Evolutionary conservation across 257 asterid species (phyloP).

Genomic region (Gynochthodes officinalis): DNA sequence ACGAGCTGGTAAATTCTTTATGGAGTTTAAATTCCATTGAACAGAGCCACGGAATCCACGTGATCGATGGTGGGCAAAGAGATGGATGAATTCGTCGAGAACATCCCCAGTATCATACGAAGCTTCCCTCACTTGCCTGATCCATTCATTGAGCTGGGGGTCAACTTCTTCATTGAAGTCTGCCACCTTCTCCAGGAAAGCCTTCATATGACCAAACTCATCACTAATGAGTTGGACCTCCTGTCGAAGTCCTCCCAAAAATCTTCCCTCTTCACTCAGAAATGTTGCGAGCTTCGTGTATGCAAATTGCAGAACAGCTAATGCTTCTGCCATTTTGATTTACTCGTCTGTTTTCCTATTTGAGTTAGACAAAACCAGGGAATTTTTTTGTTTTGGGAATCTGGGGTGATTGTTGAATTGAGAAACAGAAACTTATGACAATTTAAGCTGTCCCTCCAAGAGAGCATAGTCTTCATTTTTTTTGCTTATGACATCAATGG

Average conservation of each 20-base stretch:
- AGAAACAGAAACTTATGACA: no score
- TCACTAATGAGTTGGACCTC: slow-evolving; percentile 14
- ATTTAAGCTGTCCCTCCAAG: no score
- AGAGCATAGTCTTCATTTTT: no score
- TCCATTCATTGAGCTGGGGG: not conserved
- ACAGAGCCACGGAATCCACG: not conserved
- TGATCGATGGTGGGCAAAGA: not conserved
- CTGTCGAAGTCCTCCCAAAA: slow-evolving; percentile 15
- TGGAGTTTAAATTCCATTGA: not conserved
- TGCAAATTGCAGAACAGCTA: slow-evolving; percentile 1
- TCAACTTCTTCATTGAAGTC: not conserved
- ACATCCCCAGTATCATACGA: not conserved
- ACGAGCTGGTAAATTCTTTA: not conserved
- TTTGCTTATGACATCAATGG: no score
- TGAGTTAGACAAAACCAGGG: not conserved
- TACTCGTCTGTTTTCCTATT: not conserved
- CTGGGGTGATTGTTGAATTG: no score
- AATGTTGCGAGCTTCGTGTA: not conserved
- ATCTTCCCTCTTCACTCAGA: slow-evolving; percentile 10
- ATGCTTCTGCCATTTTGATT: not conserved
- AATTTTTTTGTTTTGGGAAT: no score
- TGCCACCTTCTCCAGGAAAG: slow-evolving; percentile 3
- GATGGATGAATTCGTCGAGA: not conserved
- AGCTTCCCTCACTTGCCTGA: not conserved
- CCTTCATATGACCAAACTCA: slow-evolving; percentile 28